These are phyloP conservation scores for Ceriops decandra DNA, from an alignment of 345 rosid genomes.

Conservation along the genomic window DNA sequence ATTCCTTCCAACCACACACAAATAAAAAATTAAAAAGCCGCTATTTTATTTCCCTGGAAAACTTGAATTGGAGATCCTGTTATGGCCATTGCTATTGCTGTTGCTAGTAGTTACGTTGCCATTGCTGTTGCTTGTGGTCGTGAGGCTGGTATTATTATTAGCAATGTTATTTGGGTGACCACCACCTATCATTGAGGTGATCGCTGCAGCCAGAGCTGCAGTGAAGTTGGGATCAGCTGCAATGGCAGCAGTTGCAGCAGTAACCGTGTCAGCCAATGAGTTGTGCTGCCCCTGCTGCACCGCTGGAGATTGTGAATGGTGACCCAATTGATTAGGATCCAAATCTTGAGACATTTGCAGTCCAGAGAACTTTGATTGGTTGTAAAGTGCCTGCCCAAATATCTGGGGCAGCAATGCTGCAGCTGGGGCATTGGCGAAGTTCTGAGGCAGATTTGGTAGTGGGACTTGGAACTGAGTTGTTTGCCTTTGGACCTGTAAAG, in stretches of 20 bases:
- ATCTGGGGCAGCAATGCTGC: constrained; percentile 52
- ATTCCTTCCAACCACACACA: neutral
- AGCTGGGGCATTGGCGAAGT: constrained; percentile 19
- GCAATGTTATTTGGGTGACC: constrained; percentile 22
- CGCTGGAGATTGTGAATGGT: constrained; percentile 21
- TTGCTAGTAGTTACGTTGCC: constrained; percentile 11
- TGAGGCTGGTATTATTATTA: constrained; percentile 14
- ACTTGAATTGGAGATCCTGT: constrained; percentile 28
- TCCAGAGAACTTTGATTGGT: constrained; percentile 63
- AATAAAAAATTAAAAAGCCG: neutral
- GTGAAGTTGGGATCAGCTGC: constrained; percentile 62
- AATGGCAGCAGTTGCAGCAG: constrained; percentile 46
- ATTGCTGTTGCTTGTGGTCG: constrained; percentile 21
- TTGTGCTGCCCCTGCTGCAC: constrained; percentile 30
- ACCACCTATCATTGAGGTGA: constrained; percentile 50
- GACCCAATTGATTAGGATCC: constrained; percentile 29
- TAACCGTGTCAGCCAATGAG: constrained; percentile 36
- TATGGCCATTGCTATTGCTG: constrained; percentile 28
- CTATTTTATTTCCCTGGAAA: constrained; percentile 29
- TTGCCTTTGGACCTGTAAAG: constrained; percentile 34
- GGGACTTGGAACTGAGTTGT: constrained; percentile 46
- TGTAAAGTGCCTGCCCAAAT: constrained; percentile 53
- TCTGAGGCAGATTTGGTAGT: constrained; percentile 31
- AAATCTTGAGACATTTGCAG: constrained; percentile 52
- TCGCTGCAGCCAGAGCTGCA: constrained; percentile 65